These are phyloP conservation scores for Phoma sp. DNA, from an alignment of 2,329 filamentous ascomycete species.

Conservation along the genomic window DNA sequence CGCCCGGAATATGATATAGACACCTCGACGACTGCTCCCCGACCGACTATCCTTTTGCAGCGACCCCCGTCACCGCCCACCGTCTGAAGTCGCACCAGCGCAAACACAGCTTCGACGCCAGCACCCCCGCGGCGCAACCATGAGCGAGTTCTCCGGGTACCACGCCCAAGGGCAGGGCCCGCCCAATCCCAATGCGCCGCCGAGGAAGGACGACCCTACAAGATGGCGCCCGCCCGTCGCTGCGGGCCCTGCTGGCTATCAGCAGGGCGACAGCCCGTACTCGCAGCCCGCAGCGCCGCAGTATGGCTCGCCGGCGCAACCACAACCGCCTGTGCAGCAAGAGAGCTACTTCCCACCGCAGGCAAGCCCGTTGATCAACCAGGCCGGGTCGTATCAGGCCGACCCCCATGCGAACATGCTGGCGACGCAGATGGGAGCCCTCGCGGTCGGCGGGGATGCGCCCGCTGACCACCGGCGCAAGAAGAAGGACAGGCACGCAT, in stretches of 20 bases:
- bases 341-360: constrained; percentile 55
- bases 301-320: constrained; percentile 36
- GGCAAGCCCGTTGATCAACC: constrained; percentile 26
- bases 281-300: constrained; percentile 42
- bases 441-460: constrained; percentile 47
- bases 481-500: constrained; percentile 95
- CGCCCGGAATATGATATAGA: constrained; percentile 34
- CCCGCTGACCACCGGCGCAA: constrained; percentile 63
- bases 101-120: constrained; percentile 12
- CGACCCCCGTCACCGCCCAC: constrained; percentile 20
- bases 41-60: constrained; percentile 17
- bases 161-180: constrained; percentile 44
- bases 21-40: constrained; percentile 19
- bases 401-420: constrained; percentile 46
- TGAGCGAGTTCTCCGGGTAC: constrained; percentile 50
- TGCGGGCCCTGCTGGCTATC: constrained; percentile 54
- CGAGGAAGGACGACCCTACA: constrained; percentile 40
- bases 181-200: constrained; percentile 36
- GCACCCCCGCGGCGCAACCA: constrained; percentile 39
- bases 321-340: constrained; percentile 38
- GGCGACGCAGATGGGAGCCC: constrained; percentile 37
- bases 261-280: constrained; percentile 49
- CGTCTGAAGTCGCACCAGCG: constrained; percentile 1
- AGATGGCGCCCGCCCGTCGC: constrained; percentile 53
- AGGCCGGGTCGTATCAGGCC: constrained; percentile 26